Conservation (phyloP, 202 grass and related monocot genomes). For the Digitaria exilis region DNA sequence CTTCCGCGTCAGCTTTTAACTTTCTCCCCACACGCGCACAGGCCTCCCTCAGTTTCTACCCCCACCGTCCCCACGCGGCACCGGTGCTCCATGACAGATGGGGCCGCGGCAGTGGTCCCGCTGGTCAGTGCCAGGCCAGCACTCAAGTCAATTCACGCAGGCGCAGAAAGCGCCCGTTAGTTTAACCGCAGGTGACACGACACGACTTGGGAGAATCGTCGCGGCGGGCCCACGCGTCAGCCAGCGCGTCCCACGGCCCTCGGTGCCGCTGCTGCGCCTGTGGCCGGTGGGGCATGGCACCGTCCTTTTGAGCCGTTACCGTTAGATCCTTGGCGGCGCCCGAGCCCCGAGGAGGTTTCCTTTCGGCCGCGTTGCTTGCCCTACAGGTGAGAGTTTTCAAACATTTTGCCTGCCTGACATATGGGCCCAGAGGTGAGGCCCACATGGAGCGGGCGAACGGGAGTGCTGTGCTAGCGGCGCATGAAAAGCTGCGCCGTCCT, state of each 20-base stretch:
- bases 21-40: constrained; percentile 10
- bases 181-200: constrained; percentile 38
- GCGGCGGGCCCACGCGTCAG: background rate
- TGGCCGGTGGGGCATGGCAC: background rate
- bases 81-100: background rate
- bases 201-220: background rate
- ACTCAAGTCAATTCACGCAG: background rate
- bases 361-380: constrained; percentile 39
- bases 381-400: background rate
- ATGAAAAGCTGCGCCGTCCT: background rate
- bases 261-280: constrained; percentile 20
- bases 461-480: background rate
- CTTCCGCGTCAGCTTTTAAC: constrained; percentile 45
- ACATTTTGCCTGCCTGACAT: background rate
- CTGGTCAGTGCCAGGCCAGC: background rate
- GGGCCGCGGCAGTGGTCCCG: fast-evolving
- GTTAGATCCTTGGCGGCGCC: constrained; percentile 22
- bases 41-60: too few species aligned
- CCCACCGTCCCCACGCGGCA: background rate
- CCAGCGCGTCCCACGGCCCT: background rate
- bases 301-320: constrained; percentile 45
- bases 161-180: background rate
- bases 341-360: constrained; percentile 31
- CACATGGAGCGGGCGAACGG: background rate
- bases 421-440: background rate